Percentiles rank a stretch among this genome's conserved stretches.
Conservation (phyloP, 225 moss, liverwort and hornwort genomes). For the Marchantia paleacea region DNA sequence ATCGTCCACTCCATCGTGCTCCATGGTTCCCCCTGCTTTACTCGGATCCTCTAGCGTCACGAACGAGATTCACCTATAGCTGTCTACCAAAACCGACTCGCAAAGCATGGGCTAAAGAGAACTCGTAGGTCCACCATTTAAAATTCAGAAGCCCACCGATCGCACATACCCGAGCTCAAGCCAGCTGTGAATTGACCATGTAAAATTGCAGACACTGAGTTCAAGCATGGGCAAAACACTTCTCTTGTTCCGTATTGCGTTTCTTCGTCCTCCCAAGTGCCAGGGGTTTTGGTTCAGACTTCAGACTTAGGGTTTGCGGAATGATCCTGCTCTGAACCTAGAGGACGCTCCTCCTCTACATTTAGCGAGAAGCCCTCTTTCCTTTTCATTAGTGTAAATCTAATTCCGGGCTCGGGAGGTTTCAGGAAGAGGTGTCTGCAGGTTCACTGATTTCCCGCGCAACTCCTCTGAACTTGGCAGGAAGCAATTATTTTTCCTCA, state of each 20-base stretch:
- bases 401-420: too few species aligned
- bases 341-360: neutral
- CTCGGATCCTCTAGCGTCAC: neutral
- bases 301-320: neutral
- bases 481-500: too few species aligned
- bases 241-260: neutral
- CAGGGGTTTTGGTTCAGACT: neutral
- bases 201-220: too few species aligned
- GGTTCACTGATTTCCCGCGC: too few species aligned
- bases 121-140: too few species aligned
- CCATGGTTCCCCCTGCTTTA: conserved; percentile 23
- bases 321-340: neutral
- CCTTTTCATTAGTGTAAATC: too few species aligned
- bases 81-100: neutral
- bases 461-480: too few species aligned
- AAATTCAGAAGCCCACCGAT: neutral
- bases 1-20: conserved; percentile 32
- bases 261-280: neutral
- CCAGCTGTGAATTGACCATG: neutral
- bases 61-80: too few species aligned
- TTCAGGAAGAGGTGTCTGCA: too few species aligned
- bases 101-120: too few species aligned
- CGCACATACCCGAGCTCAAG: neutral
- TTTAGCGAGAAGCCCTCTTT: neutral
- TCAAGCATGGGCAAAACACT: too few species aligned